phyloP scores from a whole-genome alignment of 2,329 filamentous ascomycete genomes.

The Leptographium galeiforme region DNA sequence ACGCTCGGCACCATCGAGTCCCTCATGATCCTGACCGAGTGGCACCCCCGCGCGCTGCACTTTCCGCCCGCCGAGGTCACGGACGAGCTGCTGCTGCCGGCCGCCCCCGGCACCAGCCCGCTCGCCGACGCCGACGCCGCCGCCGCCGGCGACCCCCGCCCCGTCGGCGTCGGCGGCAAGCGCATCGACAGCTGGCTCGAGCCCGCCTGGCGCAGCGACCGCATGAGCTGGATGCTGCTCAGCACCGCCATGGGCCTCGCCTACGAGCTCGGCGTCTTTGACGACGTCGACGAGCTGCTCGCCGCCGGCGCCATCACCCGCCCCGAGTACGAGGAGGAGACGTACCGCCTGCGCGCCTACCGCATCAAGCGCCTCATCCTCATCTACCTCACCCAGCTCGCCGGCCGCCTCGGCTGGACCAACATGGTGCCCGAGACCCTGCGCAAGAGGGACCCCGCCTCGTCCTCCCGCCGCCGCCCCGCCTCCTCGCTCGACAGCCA shows the following conservation, averaged over 20 bases:
- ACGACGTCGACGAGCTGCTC: constrained; percentile 64
- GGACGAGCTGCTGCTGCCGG: constrained; percentile 53
- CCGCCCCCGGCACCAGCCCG: not conserved
- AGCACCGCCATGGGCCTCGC: constrained; percentile 81
- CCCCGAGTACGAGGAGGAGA: constrained; percentile 59
- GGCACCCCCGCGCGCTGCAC: constrained; percentile 88
- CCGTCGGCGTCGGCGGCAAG: constrained; percentile 60
- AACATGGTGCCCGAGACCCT: constrained; percentile 74
- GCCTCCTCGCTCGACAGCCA: constrained; percentile 31
- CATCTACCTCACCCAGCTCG: constrained; percentile 88
- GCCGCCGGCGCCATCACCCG: constrained; percentile 44
- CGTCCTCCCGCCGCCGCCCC: constrained; percentile 35
- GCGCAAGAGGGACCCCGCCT: constrained; percentile 42
- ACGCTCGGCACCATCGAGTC: constrained; percentile 92
- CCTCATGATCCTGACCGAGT: constrained; percentile 86
- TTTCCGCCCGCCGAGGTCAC: constrained; percentile 74
- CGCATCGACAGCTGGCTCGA: constrained; percentile 93
- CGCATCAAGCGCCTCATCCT: constrained; percentile 78
- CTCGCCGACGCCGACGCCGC: constrained; percentile 19
- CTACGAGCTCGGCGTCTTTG: constrained; percentile 91
- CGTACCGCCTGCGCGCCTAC: constrained; percentile 61
- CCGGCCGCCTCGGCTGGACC: constrained; percentile 79
- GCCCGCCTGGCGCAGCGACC: constrained; percentile 84
- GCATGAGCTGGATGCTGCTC: constrained; percentile 96
- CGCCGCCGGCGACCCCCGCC: constrained; percentile 27